phyloP scores from a whole-genome alignment of 768 basidiomycete genomes.

The button mushroom (Agaricus bisporus) region DNA sequence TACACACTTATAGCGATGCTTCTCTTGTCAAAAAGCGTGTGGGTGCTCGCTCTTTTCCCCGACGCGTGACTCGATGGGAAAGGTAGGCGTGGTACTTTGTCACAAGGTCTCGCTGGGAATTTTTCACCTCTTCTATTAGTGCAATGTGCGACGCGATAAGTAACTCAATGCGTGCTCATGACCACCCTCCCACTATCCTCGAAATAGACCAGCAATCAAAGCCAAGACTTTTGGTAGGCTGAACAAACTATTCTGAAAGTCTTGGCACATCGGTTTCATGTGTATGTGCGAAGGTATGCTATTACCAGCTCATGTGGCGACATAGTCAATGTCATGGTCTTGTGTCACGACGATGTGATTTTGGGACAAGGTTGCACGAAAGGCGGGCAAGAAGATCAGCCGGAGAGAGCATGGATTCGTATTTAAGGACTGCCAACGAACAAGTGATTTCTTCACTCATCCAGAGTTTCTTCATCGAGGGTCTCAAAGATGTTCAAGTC shows the following conservation, averaged over 20 bases:
- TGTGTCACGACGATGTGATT: background rate
- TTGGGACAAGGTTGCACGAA: background rate
- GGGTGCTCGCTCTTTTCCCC: too few species aligned
- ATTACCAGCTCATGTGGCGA: background rate
- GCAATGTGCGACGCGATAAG: background rate
- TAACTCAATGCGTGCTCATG: background rate
- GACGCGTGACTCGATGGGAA: too few species aligned
- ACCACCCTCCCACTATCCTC: background rate
- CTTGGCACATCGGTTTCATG: background rate
- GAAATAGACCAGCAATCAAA: background rate
- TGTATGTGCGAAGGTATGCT: background rate
- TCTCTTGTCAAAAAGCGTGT: too few species aligned
- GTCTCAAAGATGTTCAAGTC: conserved; percentile 19
- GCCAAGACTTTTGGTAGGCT: background rate
- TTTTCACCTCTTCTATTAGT: too few species aligned
- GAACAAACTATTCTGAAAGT: background rate
- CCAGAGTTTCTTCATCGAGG: background rate
- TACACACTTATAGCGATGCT: too few species aligned
- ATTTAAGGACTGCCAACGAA: background rate
- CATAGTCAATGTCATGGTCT: background rate
- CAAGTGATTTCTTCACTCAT: background rate
- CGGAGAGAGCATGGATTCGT: background rate
- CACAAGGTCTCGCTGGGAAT: too few species aligned
- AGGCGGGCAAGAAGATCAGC: background rate
- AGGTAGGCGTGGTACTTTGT: too few species aligned